Evolutionary conservation across 352 stramenopile genomes (phyloP).

Genomic region (Paralagenidium karlingii): DNA sequence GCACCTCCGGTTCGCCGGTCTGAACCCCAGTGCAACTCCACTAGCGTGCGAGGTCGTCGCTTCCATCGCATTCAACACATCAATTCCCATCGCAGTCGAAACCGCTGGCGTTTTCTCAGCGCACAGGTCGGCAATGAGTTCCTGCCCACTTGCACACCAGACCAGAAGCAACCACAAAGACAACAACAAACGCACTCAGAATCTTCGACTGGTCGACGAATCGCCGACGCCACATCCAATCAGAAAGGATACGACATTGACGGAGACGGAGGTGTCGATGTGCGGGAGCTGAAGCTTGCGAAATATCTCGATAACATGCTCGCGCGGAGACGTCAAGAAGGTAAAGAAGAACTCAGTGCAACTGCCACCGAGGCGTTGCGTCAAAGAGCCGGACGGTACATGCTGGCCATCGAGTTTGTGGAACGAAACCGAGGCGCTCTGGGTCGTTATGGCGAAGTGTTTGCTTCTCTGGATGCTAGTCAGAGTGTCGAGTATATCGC

Average conservation of each 20-base stretch:
- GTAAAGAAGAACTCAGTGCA: constrained; percentile 9
- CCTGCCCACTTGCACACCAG: too few relatives aligned
- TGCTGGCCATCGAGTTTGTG: constrained; percentile 58
- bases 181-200: too few relatives aligned
- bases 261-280: constrained; percentile 43
- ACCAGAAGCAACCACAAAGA: too few relatives aligned
- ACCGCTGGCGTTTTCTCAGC: too few relatives aligned
- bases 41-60: too few relatives aligned
- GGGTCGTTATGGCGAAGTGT: constrained; percentile 52
- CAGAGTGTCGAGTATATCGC: constrained; percentile 52
- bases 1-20: too few relatives aligned
- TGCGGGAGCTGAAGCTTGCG: constrained; percentile 49
- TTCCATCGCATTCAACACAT: too few relatives aligned
- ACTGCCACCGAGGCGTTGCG: constrained; percentile 28
- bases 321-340: constrained; percentile 9
- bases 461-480: constrained; percentile 39
- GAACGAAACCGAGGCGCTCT: constrained; percentile 50
- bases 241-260: constrained; percentile 64
- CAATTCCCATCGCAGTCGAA: too few relatives aligned
- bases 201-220: too few relatives aligned
- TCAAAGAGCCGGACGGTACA: constrained; percentile 30
- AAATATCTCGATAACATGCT: constrained; percentile 52
- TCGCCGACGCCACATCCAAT: too few relatives aligned
- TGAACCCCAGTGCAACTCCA: too few relatives aligned
- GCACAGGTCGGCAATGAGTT: too few relatives aligned